phyloP scores from a whole-genome alignment of 2,329 filamentous ascomycete genomes.

The Bipolaris zeicola region DNA sequence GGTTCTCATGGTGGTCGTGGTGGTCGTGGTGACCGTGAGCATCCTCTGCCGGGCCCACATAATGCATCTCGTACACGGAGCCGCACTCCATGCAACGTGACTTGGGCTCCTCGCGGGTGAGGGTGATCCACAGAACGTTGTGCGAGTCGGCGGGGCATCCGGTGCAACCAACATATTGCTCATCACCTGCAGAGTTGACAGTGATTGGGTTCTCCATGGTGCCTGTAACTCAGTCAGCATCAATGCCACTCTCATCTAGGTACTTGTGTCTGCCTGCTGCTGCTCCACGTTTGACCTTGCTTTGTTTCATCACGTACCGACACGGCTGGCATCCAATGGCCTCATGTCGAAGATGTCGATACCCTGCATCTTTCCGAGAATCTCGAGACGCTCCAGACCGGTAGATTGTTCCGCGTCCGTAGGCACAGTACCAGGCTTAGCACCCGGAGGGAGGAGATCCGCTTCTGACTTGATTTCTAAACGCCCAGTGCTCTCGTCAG shows the following conservation, averaged over 20 bases:
- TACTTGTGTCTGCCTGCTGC: background rate
- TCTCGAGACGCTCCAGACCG: constrained; percentile 97
- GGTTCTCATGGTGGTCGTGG: constrained; percentile 51
- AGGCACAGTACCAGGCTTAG: constrained; percentile 79
- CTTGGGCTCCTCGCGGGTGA: constrained; percentile 85
- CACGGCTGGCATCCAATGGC: constrained; percentile 87
- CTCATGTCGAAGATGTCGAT: constrained; percentile 98
- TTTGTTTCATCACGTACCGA: constrained; percentile 62
- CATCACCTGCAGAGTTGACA: constrained; percentile 89
- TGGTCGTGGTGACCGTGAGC: constrained; percentile 65
- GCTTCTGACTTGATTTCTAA: constrained; percentile 80
- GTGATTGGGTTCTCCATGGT: constrained; percentile 85
- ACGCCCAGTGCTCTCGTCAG: constrained; percentile 28
- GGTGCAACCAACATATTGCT: constrained; percentile 97
- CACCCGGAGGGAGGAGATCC: constrained; percentile 88
- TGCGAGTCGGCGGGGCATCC: constrained; percentile 93
- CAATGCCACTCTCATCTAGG: constrained; percentile 5
- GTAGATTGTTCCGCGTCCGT: constrained; percentile 96
- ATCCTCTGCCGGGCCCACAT: constrained; percentile 82
- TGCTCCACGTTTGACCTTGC: background rate
- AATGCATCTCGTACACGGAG: constrained; percentile 97
- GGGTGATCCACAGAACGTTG: constrained; percentile 84
- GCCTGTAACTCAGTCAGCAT: constrained; percentile 57
- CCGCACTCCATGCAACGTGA: constrained; percentile 98
- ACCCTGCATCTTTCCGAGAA: constrained; percentile 99